A percentile compares a stretch with the other conserved stretches of the same genome.
phyloP scores from a whole-genome alignment of 257 asterid species.

The Eustoma russellianum region DNA sequence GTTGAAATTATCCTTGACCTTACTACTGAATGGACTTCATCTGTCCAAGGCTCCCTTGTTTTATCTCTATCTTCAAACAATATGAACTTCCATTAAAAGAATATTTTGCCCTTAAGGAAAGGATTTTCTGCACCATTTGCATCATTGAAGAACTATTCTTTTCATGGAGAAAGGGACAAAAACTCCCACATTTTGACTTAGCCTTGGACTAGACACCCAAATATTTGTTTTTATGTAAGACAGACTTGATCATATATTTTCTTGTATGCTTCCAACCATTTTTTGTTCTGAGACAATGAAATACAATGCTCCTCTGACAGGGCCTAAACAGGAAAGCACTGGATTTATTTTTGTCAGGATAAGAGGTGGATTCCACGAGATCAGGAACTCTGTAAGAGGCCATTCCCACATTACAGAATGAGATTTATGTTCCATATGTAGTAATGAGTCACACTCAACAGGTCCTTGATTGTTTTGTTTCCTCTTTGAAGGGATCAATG shows the following conservation, averaged over 20 bases:
- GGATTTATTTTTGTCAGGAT: conserved; percentile 79
- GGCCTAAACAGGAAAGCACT: conserved; percentile 44
- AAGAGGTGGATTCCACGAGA: conserved; percentile 95
- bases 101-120: too few species aligned
- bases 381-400: conserved; percentile 74
- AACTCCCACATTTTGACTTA: too few species aligned
- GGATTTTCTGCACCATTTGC: too few species aligned
- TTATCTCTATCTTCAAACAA: too few species aligned
- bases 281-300: not conserved
- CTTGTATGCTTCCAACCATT: not conserved
- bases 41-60: too few species aligned
- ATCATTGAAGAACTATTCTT: too few species aligned
- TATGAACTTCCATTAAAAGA: too few species aligned
- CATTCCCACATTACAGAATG: not conserved
- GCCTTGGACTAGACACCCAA: not conserved
- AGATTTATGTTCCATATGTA: not conserved
- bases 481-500: not conserved
- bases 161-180: too few species aligned
- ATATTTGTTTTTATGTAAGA: not conserved
- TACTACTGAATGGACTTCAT: too few species aligned
- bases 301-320: conserved; percentile 32
- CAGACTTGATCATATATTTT: not conserved
- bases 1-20: too few species aligned
- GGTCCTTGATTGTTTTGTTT: not conserved
- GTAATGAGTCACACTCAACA: not conserved